Evolutionary conservation across 2,329 filamentous ascomycete species (phyloP), one percentile per base, ranked within the genome.

Genomic region (Rhynchosporium agropyri): DNA sequence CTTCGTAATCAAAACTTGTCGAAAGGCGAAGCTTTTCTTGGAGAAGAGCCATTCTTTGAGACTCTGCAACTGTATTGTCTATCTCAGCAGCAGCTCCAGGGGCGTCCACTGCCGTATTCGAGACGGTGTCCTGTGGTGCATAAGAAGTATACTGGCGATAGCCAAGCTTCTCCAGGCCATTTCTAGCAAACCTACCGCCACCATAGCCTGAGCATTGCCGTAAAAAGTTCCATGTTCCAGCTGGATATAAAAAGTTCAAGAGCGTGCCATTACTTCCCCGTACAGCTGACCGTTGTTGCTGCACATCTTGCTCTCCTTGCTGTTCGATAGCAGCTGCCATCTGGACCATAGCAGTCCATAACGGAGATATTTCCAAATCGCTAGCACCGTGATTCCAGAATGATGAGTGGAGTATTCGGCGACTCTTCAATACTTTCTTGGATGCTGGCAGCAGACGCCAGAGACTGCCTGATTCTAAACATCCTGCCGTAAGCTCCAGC

Each of bases 401-500:
- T 31, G 77, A 73, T 58, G 80, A 81, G 74, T 84, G 81, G 48
- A 85, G 77, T 73, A 76, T 77, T 69, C 82, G 81, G 66, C 77
- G 78, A 67, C 69, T 74, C 57, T 73, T 73, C 40, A 71, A 60
- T 26, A 67, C 74, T 75, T 71, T 72, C 54, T 63, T 69, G 33
- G 71, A 68, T 55, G 67, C 65, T 68, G 72, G 79, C 65, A 83
- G 72, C 71, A 83, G 77, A 69, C 79, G 77, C 73, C 80, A 79
- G 73, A 81, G 77, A 79, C 82, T 80, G 75, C 80, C 78, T 78
- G 83, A 78, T 79, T 85, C 79, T 76, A 75, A 70, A 72, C 81
- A 85, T 83, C 79, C 77, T 74, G 80, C 79, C 73, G 81, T 81
- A 71, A 81, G 81, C 81, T 85, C 83, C 74, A 85, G 81, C 83